Conservation (phyloP, 2,329 filamentous ascomycete genomes). For the Bipolaris gigantea region DNA sequence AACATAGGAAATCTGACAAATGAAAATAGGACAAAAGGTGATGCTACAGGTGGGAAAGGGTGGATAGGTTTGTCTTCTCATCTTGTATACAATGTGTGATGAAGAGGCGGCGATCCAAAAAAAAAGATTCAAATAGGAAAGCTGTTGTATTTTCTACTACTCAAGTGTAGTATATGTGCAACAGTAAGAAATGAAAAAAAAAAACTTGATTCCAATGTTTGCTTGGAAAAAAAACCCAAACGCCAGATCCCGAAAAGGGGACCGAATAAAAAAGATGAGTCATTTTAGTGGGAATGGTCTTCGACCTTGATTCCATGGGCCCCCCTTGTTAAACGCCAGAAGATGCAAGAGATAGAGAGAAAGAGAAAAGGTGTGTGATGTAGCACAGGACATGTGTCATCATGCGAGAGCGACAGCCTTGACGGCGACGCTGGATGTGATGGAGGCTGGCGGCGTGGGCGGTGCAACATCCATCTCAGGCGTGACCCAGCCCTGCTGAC, state of each 20-base stretch:
- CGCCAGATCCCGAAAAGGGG: neutral
- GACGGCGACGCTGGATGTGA: constrained; percentile 14
- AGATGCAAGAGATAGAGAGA: neutral
- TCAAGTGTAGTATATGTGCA: no score
- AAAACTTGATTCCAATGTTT: neutral
- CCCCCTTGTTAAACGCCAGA: constrained; percentile 1
- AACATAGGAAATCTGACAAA: no score
- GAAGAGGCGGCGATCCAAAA: no score
- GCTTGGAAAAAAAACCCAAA: neutral
- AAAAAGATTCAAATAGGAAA: no score
- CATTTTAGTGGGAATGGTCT: constrained; percentile 1
- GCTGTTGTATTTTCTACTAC: no score
- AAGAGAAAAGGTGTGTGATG: neutral
- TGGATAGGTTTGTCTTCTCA: no score
- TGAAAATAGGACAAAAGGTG: no score
- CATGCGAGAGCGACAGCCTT: constrained; percentile 16
- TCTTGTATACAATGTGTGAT: no score
- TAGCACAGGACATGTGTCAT: neutral
- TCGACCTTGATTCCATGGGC: neutral
- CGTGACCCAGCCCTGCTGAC: constrained; percentile 35
- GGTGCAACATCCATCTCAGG: constrained; percentile 20
- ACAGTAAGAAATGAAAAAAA: no score
- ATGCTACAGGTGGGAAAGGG: no score
- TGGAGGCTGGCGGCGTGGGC: constrained; percentile 28
- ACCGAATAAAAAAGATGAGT: neutral